phyloP scores from a whole-genome alignment of 129 eudicot genomes.

The Silybum marianum region DNA sequence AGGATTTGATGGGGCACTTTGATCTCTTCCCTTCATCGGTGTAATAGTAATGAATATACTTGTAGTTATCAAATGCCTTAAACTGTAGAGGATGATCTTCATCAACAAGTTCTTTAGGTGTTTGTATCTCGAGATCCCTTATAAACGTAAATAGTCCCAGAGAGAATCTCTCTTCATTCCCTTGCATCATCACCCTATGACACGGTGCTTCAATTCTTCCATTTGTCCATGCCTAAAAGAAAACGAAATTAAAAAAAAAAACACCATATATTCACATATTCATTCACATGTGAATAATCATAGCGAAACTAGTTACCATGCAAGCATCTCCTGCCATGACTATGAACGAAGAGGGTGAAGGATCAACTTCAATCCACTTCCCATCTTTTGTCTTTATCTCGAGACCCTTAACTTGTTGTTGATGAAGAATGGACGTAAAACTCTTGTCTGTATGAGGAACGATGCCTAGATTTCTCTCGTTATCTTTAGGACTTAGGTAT shows the following conservation, averaged over 20 bases:
- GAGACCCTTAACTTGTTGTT: conserved; percentile 51
- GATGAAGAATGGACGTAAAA: conserved; percentile 60
- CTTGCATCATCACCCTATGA: conserved; percentile 63
- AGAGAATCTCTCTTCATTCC: conserved; percentile 47
- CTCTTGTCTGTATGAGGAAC: conserved; percentile 66
- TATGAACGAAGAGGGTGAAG: conserved; percentile 51
- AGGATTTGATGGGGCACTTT: conserved; percentile 46
- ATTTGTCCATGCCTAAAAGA: conserved; percentile 66
- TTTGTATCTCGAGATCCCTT: conserved; percentile 41
- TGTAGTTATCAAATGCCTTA: conserved; percentile 63
- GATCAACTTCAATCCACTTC: conserved; percentile 54
- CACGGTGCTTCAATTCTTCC: conserved; percentile 51
- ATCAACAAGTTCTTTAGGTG: conserved; percentile 52
- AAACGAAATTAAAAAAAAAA: neutral
- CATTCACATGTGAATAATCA: neutral
- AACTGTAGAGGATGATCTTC: conserved; percentile 48
- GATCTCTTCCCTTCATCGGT: conserved; percentile 46
- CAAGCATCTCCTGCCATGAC: conserved; percentile 76
- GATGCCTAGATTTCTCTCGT: conserved; percentile 43
- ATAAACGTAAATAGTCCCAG: conserved; percentile 58
- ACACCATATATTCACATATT: neutral
- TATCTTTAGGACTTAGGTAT: conserved; percentile 35
- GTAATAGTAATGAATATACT: conserved; percentile 40
- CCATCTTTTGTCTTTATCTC: conserved; percentile 53
- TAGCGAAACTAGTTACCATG: conserved; percentile 25